These are phyloP conservation scores for Hordeum pubiflorum DNA, from an alignment of 202 grass and related monocot genomes.

Conservation along the genomic window DNA sequence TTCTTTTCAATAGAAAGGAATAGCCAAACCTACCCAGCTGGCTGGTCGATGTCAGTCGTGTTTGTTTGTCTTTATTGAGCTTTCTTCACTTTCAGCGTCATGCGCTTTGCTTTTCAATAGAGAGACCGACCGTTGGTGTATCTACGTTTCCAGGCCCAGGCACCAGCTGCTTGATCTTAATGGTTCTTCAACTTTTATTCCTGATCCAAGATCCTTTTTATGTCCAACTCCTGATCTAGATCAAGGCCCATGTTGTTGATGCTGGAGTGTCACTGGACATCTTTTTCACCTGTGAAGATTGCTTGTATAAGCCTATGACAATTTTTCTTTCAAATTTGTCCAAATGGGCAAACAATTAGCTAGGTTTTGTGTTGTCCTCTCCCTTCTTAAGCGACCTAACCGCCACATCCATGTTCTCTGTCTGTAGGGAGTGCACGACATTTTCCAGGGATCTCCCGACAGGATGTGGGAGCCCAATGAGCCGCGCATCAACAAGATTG, in stretches of 20 bases:
- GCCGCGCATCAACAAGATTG: constrained; percentile 84
- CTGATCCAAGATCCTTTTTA: not conserved
- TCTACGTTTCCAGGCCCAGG: not conserved
- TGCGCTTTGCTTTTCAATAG: no score
- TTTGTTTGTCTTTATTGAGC: no score
- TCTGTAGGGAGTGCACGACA: constrained; percentile 89
- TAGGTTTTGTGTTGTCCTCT: not conserved
- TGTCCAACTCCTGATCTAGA: no score
- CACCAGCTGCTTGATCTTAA: not conserved
- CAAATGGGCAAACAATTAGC: not conserved
- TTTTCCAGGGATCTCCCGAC: constrained; percentile 98
- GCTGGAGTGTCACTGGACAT: not conserved
- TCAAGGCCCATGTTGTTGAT: not conserved
- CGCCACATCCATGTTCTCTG: not conserved
- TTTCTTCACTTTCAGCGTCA: no score
- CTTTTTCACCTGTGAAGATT: not conserved
- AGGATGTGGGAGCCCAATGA: constrained; percentile 79
- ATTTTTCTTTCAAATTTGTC: not conserved
- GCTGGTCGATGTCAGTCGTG: no score
- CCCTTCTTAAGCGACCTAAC: not conserved
- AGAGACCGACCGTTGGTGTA: not conserved
- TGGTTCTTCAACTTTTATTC: not conserved
- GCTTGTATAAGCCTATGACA: not conserved
- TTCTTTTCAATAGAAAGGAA: no score
- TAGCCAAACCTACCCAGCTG: no score